A percentile compares a stretch with the other conserved stretches of the same genome.
phyloP scores from a whole-genome alignment of 805 yeast genomes.

The Hanseniaspora hatyaiensis region DNA sequence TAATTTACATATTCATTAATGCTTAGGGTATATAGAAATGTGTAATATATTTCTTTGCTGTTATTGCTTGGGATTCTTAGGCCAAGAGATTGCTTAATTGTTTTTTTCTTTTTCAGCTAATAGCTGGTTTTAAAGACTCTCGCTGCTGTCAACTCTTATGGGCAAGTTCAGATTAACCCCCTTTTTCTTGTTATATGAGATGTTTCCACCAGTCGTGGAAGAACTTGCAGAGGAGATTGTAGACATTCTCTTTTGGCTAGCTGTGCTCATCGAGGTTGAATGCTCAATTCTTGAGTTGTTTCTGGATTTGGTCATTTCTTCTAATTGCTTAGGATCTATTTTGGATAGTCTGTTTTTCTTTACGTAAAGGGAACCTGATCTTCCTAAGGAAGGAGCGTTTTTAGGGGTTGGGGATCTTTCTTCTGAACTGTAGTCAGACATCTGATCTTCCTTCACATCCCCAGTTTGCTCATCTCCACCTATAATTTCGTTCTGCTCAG shows the following conservation, averaged over 20 bases:
- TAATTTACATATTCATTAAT: not conserved
- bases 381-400: not conserved
- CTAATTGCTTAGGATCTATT: conserved; percentile 15
- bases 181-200: conserved; percentile 11
- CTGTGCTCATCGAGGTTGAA: not conserved
- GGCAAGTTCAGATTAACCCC: conserved; percentile 13
- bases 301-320: conserved; percentile 15
- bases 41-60: not conserved
- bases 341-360: conserved; percentile 16
- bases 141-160: conserved; percentile 20
- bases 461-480: no score
- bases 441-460: no score
- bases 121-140: conserved; percentile 22
- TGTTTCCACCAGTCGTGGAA: conserved; percentile 20
- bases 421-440: not conserved
- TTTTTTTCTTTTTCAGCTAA: not conserved
- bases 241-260: conserved; percentile 20
- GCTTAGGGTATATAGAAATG: no score
- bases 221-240: conserved; percentile 36
- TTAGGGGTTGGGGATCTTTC: not conserved
- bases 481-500: conserved; percentile 14
- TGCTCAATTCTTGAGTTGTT: conserved; percentile 10
- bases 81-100: not conserved
- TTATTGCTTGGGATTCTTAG: not conserved
- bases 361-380: conserved; percentile 9